Conservation (phyloP, 768 basidiomycete species). For the Lactifluus hygrophoroides region DNA sequence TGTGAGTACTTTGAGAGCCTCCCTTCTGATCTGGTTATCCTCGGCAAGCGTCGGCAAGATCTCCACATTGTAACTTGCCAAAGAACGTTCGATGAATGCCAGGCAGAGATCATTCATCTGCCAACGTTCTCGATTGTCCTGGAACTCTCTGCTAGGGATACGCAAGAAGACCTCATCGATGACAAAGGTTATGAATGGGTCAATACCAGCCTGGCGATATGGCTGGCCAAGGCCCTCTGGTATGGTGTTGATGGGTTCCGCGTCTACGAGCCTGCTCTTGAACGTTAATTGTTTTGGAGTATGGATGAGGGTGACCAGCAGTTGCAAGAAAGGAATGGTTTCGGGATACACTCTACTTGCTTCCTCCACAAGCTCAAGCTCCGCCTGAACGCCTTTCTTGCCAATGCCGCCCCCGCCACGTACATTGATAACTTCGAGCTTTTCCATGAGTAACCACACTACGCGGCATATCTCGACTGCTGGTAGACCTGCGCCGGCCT, state of each 20-base stretch:
- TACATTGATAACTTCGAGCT: constrained; percentile 74
- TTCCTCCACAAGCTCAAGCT: constrained; percentile 83
- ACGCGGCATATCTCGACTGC: constrained; percentile 77
- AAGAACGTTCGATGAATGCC: constrained; percentile 73
- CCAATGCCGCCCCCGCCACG: constrained; percentile 44
- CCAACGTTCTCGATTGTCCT: constrained; percentile 72
- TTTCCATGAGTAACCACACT: constrained; percentile 81
- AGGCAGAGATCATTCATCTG: constrained; percentile 77
- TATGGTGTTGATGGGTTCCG: constrained; percentile 60
- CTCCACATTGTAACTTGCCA: constrained; percentile 78
- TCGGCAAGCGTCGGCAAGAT: constrained; percentile 52
- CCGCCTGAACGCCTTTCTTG: constrained; percentile 74
- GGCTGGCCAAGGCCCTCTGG: constrained; percentile 75
- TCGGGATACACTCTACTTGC: constrained; percentile 73
- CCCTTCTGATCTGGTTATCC: constrained; percentile 42
- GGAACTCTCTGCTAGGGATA: constrained; percentile 66
- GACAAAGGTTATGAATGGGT: constrained; percentile 78
- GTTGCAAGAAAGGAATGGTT: constrained; percentile 78
- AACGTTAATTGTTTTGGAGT: constrained; percentile 65
- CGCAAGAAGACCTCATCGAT: constrained; percentile 83
- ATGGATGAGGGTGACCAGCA: constrained; percentile 78
- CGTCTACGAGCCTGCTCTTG: constrained; percentile 48
- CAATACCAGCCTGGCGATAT: constrained; percentile 71
- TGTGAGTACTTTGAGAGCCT: constrained; percentile 47
- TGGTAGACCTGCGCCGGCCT: constrained; percentile 61